Base-by-base conservation (phyloP, 345 rosid genomes). In the Arabidopsis arenosa region DNA sequence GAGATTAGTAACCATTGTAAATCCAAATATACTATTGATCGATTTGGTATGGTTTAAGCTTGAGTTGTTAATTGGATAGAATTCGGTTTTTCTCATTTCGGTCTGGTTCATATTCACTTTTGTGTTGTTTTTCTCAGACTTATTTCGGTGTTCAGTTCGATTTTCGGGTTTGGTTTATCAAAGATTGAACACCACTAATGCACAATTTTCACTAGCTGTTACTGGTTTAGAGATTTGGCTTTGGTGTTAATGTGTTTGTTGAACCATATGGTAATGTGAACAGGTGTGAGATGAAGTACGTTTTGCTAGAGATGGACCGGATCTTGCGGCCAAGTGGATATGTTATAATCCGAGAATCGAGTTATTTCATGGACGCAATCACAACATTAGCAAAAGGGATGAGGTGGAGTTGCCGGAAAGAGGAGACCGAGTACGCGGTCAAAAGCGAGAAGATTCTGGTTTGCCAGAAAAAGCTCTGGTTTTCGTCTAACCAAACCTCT, bases 391-490 rank as follows among this genome's bases (percentile, higher is more conserved):
- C 90, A 0, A 92, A 89, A 68, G 97, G 97, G 17, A 83, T 89
- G 93, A 86, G 84, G 69, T 95, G 99, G 99, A 57, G 79, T 39
- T 95, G 99, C 84, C 87, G 69, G 4, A 87, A 77, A 75, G 94
- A 95, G 44, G 84, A 89, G 54, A 85, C 99, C 0, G 93, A 90
- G 63, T 84, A 88, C 17, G 81, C 75, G 0, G 80, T 81, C 1
- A 87, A 85, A 75, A 95, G 85, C 75, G 99, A 92, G 87, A 95
- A 86, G 83, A 26, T 92, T 72, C 60, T 95, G 82, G 69, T 95
- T 68, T 95, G 99, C 82, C 89, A 90, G 89, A 95, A 95, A 75
- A 92, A 88, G 54, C 92, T 92, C 12, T 95, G 98, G 96, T 85
- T 83, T 79, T 83, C 99, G 2, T 78, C 81, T 44, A 78, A 60